phyloP scores from a whole-genome alignment of 805 yeast species.

The Ogataea methylovora region DNA sequence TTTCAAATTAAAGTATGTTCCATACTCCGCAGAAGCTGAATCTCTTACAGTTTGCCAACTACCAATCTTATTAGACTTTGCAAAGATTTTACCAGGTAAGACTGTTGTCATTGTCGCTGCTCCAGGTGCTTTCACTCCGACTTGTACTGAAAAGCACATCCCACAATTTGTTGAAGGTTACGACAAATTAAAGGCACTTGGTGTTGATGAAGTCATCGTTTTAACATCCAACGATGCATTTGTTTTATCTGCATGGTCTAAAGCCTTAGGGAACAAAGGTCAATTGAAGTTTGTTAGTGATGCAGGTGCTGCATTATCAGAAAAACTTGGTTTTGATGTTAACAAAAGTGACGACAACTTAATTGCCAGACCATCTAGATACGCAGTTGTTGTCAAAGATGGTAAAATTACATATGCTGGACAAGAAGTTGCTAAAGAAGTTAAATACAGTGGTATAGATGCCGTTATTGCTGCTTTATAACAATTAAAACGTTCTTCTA shows the following conservation, averaged over 20 bases:
- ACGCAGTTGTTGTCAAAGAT: slow-evolving; percentile 58
- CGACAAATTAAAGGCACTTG: slow-evolving; percentile 30
- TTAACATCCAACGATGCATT: slow-evolving; percentile 36
- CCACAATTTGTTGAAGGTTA: slow-evolving; percentile 29
- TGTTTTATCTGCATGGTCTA: slow-evolving; percentile 37
- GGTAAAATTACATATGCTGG: slow-evolving; percentile 28
- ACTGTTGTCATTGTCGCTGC: slow-evolving; percentile 37
- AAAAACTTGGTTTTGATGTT: slow-evolving; percentile 48
- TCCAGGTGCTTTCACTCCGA: slow-evolving; percentile 46
- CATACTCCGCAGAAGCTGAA: slow-evolving; percentile 30
- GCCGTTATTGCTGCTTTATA: slow-evolving; percentile 25
- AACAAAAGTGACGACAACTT: slow-evolving; percentile 47
- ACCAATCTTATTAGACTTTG: slow-evolving; percentile 30
- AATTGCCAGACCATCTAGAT: slow-evolving; percentile 60
- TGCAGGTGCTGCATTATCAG: slow-evolving; percentile 53
- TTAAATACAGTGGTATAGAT: slow-evolving; percentile 38
- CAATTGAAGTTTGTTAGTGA: slow-evolving; percentile 56
- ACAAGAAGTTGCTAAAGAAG: slow-evolving; percentile 34
- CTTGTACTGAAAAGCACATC: slow-evolving; percentile 37
- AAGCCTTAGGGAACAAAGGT: slow-evolving; percentile 35
- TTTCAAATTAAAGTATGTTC: slow-evolving; percentile 31
- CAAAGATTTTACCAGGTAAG: slow-evolving; percentile 28
- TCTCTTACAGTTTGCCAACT: slow-evolving; percentile 30
- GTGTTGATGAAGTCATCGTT: slow-evolving; percentile 30
- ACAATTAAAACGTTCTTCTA: not conserved